Evolutionary conservation across 2,329 filamentous ascomycete genomes (phyloP), one percentile per base, ranked within the genome.

Genomic region (Penicillium sp.): DNA sequence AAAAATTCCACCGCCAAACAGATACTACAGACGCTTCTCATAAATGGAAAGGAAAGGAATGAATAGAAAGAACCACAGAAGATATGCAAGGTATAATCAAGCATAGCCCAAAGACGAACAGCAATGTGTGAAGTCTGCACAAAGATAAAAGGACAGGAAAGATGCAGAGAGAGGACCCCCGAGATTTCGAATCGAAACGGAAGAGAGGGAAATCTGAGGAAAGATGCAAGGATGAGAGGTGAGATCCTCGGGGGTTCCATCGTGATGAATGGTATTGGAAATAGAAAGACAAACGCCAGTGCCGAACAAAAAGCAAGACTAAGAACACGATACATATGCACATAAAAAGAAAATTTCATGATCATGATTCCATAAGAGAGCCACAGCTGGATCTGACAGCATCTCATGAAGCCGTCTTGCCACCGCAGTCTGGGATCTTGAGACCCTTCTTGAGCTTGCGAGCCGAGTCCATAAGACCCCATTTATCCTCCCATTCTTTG

Each of bases 401-500:
- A 38, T 7, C 54, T 65, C 67, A 80, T 15, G 68, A 55, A 29
- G 88, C 80, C 9, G 86, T 89, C 78, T 89, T 86, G 29, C 91
- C 92, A 25, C 82, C 88, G 72, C 93, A 97, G 73, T 93, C 87
- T 1, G 93, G 93, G 67, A 97, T 96, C 72, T 84, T 87, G 68
- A 97, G 77, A 1, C 93, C 93, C 0, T 82, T 69, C 77, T 97
- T 97, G 66, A 97, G 78, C 37, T 93, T 91, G 57, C 93, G 86
- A 69, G 91, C 83, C 4, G 91, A 84, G 67, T 95, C 91, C 86
- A 97, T 87, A 15, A 97, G 78, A 10, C 94, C 93, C 93, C 93
- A 97, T 73, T 96, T 89, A 72, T 96, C 91, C 78, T 97, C 93
- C 93, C 93, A 97, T 52, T 89, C 82, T 78, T 93, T 81, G 41